Percentiles rank a stretch among this genome's conserved stretches.
These are phyloP conservation scores for Microdochium bolleyi DNA, from an alignment of 2,329 filamentous ascomycete species.

Conservation along the genomic window DNA sequence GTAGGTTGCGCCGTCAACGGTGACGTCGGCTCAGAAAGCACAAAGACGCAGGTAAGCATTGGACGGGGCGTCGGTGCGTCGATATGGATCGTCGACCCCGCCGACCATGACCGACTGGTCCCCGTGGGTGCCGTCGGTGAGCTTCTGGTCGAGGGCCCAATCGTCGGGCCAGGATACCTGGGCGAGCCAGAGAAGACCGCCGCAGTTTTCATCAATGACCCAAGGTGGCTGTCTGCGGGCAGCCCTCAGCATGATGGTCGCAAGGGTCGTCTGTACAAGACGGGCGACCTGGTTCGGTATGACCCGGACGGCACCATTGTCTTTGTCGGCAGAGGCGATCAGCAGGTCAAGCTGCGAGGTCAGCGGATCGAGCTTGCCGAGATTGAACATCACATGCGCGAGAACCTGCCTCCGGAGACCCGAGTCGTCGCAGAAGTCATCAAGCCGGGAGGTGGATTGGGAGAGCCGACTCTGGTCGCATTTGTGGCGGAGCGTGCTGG, in stretches of 20 bases:
- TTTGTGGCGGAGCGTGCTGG: slow-evolving; percentile 26
- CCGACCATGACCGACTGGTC: slow-evolving; percentile 35
- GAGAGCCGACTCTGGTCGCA: slow-evolving; percentile 35
- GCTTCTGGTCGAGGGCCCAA: slow-evolving; percentile 47
- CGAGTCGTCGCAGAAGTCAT: slow-evolving; percentile 40
- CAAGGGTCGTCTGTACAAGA: slow-evolving; percentile 44
- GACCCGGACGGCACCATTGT: slow-evolving; percentile 42
- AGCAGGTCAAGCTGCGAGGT: slow-evolving; percentile 61
- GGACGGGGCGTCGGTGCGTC: slow-evolving; percentile 37
- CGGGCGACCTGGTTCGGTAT: slow-evolving; percentile 50
- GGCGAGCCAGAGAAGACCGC: slow-evolving; percentile 49
- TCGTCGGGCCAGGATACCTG: slow-evolving; percentile 56
- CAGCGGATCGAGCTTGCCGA: slow-evolving; percentile 54
- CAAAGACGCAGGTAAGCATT: slow-evolving; percentile 30
- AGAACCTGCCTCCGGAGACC: slow-evolving; percentile 31
- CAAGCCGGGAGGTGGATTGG: slow-evolving; percentile 28
- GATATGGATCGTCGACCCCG: slow-evolving; percentile 43
- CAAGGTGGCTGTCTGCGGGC: slow-evolving; percentile 39
- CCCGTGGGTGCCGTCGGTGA: slow-evolving; percentile 43
- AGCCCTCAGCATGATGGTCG: slow-evolving; percentile 24
- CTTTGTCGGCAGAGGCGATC: slow-evolving; percentile 57
- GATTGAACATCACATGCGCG: slow-evolving; percentile 39
- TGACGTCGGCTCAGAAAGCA: slow-evolving; percentile 24
- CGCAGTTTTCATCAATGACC: slow-evolving; percentile 48
- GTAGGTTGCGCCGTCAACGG: slow-evolving; percentile 42